Base-by-base conservation (phyloP, 2,329 filamentous ascomycete species). In the Trichoderma hamatum region DNA sequence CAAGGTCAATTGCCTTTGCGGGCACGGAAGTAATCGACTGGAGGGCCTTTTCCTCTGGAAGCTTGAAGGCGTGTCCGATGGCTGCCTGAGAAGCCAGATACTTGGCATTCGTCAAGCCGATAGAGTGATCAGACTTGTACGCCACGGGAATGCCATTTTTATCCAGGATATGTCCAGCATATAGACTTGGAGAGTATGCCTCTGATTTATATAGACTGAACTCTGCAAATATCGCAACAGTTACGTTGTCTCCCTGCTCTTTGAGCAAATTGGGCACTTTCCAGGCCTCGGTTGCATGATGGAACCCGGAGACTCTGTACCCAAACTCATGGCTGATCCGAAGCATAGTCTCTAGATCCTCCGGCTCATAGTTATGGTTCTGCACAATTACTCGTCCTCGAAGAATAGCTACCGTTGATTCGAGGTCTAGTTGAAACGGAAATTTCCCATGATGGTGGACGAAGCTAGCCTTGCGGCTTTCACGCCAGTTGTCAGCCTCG, bases 331-430 rank as follows among this genome's bases (percentile, higher is more conserved):
- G 76, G 43, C 77, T 80, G 70, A 82, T 78, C 9, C 75, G 76
- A 14, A 83, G 74, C 78, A 83, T 81, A 52, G 81, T 80, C 67
- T 82, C 79, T 36, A 84, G 73, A 68, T 83, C 82, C 61, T 83
- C 77, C 0, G 80, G 75, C 65, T 82, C 78, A 67, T 84, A 84
- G 73, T 82, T 82, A 74, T 84, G 82, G 54, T 82, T 77, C 66
- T 84, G 81, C 69, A 83, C 74, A 19, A 78, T 77, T 19, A 83
- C 76, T 52, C 78, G 76, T 5, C 81, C 81, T 21, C 82, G 76
- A 32, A 84, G 73, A 69, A 83, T 76, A 5, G 75, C 80, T 28
- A 80, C 76, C 1, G 78, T 79, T 16, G 80, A 79, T 34, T 84
- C 81, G 19, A 81, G 76, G 69, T 82, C 78, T 16, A 83, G 65